Conservation (phyloP, 441 rosid genomes). For the Corymbia calophylla region DNA sequence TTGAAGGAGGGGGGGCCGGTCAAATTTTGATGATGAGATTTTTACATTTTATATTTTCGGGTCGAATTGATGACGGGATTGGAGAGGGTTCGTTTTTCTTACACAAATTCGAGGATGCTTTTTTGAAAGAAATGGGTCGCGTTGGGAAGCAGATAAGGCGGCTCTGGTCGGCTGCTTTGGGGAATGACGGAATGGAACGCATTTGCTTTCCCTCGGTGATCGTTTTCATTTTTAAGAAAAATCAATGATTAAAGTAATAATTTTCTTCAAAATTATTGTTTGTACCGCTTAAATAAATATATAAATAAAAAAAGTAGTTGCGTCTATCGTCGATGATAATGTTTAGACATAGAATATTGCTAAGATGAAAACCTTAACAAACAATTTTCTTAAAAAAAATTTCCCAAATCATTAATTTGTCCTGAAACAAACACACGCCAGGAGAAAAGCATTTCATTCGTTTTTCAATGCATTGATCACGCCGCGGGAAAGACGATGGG, state of each 20-base stretch:
- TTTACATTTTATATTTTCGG: too few relatives aligned
- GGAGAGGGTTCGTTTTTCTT: background rate
- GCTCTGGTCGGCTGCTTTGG: background rate
- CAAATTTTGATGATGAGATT: background rate
- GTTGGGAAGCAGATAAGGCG: background rate
- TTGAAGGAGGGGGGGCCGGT: background rate
- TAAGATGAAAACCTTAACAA: background rate
- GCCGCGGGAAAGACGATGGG: rapidly evolving
- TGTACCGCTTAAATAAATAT: background rate
- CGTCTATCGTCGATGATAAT: background rate
- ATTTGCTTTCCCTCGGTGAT: background rate
- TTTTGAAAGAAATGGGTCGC: background rate
- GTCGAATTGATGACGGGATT: too few relatives aligned
- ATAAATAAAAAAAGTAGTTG: too few relatives aligned
- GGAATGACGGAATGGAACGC: background rate
- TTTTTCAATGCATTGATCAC: rapidly evolving
- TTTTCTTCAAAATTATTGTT: background rate
- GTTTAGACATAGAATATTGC: background rate
- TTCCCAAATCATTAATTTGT: background rate
- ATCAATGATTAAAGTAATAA: background rate
- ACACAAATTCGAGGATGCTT: background rate
- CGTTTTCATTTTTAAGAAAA: background rate
- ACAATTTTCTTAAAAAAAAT: background rate
- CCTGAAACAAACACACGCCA: conserved; percentile 20
- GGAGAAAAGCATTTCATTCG: background rate